phyloP scores from a whole-genome alignment of 1,284 basidiomycete species.

The Ceratobasidium sp. region DNA sequence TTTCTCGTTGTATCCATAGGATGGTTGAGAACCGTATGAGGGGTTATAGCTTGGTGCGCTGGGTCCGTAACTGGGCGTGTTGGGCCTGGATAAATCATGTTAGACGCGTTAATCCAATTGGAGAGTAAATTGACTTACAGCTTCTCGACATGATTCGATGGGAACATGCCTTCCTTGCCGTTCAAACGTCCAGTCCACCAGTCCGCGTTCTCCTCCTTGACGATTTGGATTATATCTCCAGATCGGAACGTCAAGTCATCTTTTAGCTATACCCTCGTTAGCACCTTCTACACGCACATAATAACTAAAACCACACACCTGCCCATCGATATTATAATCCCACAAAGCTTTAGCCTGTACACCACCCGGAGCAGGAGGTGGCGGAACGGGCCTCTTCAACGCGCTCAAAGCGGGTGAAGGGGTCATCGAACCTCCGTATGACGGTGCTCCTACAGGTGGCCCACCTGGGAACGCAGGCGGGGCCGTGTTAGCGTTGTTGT shows the following conservation, averaged over 20 bases:
- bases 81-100: background rate
- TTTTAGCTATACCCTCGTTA: constrained; percentile 54
- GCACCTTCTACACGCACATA: background rate
- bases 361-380: constrained; percentile 53
- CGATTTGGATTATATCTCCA: constrained; percentile 69
- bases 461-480: constrained; percentile 28
- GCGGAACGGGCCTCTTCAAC: constrained; percentile 41
- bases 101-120: background rate
- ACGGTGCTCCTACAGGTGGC: background rate
- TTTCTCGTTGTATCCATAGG: constrained; percentile 26
- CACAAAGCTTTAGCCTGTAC: constrained; percentile 66
- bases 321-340: constrained; percentile 70
- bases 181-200: constrained; percentile 68
- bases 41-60: background rate
- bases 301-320: constrained; percentile 53
- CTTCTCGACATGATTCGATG: constrained; percentile 69
- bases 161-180: constrained; percentile 71
- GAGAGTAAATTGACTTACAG: constrained; percentile 48
- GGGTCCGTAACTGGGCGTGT: background rate
- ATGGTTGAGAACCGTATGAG: background rate
- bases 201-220: constrained; percentile 68
- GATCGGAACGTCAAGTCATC: constrained; percentile 67
- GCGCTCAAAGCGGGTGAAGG: constrained; percentile 18
- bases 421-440: background rate
- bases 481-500: constrained; percentile 17